Conservation (phyloP, 768 basidiomycete species). For the Gloeostereum incarnatum region DNA sequence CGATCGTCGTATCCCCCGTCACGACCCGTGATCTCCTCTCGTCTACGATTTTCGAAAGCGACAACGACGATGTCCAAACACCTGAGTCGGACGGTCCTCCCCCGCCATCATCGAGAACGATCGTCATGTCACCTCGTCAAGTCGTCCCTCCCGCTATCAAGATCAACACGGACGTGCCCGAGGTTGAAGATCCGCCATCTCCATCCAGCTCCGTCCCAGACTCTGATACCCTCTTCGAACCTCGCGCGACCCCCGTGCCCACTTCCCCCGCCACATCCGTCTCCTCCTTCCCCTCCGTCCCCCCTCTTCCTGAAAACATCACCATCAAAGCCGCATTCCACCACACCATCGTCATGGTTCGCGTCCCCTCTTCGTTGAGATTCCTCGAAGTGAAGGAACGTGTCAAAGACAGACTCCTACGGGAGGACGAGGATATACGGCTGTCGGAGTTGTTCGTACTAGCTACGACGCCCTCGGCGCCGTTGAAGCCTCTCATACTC, state of each 20-base stretch:
- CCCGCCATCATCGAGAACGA: too few species aligned
- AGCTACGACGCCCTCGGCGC: slow-evolving; percentile 16
- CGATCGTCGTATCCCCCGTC: too few species aligned
- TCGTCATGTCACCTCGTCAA: background rate
- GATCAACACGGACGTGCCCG: background rate
- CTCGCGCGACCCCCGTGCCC: slow-evolving; percentile 16
- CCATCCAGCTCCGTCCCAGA: slow-evolving; percentile 11
- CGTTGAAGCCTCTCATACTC: slow-evolving; percentile 11
- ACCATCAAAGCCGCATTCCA: slow-evolving; percentile 56
- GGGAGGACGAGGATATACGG: slow-evolving; percentile 45
- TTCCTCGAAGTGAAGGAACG: slow-evolving; percentile 45
- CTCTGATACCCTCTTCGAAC: slow-evolving; percentile 11
- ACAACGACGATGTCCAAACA: too few species aligned
- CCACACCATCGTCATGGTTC: slow-evolving; percentile 54
- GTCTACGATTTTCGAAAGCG: too few species aligned
- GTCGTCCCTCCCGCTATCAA: background rate
- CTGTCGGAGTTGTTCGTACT: slow-evolving; percentile 49
- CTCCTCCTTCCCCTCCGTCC: slow-evolving; percentile 17
- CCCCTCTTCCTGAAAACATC: slow-evolving; percentile 8
- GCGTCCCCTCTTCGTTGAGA: slow-evolving; percentile 34
- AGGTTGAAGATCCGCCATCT: slow-evolving; percentile 2
- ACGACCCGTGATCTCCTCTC: too few species aligned
- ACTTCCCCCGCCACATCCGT: slow-evolving; percentile 19
- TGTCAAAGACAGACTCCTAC: slow-evolving; percentile 59
- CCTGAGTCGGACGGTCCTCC: too few species aligned